Conservation (phyloP, 2,329 filamentous ascomycete genomes). For the Monascus ruber region DNA sequence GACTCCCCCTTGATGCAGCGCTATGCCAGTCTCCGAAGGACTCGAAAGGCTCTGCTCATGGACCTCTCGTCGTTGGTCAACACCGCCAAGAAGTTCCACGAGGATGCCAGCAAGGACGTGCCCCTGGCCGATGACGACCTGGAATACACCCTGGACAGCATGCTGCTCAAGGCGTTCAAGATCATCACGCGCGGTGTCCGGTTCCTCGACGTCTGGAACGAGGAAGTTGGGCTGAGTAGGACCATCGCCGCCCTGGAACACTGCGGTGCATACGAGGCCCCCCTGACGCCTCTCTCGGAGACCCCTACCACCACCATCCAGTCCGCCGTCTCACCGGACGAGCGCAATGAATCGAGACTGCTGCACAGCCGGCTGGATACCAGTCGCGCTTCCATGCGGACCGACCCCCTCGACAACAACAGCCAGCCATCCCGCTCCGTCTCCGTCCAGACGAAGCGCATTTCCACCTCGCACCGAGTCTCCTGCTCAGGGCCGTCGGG, state of each 20-base stretch:
- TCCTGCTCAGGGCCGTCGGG: constrained; percentile 61
- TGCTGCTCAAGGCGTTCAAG: constrained; percentile 86
- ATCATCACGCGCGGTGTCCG: constrained; percentile 84
- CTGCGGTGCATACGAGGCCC: constrained; percentile 11
- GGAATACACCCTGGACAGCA: constrained; percentile 65
- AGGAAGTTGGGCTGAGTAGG: constrained; percentile 35
- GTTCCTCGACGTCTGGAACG: constrained; percentile 78
- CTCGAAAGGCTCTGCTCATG: constrained; percentile 76
- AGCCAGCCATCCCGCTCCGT: constrained; percentile 16
- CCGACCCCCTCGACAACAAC: constrained; percentile 12
- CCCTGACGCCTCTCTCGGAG: constrained; percentile 26
- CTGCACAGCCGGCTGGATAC: constrained; percentile 18
- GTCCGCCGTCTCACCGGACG: constrained; percentile 13
- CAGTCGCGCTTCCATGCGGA: constrained; percentile 17
- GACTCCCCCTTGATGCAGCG: constrained; percentile 65
- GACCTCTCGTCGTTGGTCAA: constrained; percentile 86
- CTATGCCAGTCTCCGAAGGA: constrained; percentile 64
- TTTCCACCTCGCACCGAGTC: constrained; percentile 57
- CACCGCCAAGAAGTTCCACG: constrained; percentile 73
- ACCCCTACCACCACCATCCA: constrained; percentile 8
- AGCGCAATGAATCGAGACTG: constrained; percentile 21
- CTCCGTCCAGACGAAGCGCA: constrained; percentile 34
- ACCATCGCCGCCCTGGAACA: constrained; percentile 29
- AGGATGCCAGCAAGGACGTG: constrained; percentile 48
- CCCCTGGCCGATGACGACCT: constrained; percentile 26